Conservation (phyloP, 371 early-diverging fungal species). For the Zopfochytrium polystomum region DNA sequence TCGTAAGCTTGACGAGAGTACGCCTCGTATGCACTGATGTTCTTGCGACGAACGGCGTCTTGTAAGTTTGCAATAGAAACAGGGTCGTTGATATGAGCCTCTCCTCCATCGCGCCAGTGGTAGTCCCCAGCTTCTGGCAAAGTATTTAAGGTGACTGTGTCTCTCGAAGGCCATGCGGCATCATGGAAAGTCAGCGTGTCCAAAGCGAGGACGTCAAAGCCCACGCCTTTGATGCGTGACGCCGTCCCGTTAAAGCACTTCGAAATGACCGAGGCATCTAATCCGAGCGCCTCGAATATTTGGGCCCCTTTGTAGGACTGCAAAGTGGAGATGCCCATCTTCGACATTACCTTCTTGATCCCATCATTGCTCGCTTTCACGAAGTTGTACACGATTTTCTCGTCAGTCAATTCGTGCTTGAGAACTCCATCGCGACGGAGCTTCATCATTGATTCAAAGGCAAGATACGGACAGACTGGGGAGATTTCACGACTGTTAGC, state of each 20-base stretch:
- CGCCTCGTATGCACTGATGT: slow-evolving; percentile 75
- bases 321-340: slow-evolving; percentile 98
- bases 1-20: slow-evolving; percentile 78
- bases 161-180: slow-evolving; percentile 74
- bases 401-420: slow-evolving; percentile 54
- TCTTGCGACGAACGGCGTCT: slow-evolving; percentile 93
- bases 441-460: slow-evolving; percentile 83
- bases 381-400: slow-evolving; percentile 70
- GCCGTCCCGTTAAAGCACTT: slow-evolving; percentile 93
- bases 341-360: slow-evolving; percentile 95
- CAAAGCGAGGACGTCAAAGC: slow-evolving; percentile 81
- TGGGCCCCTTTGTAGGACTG: slow-evolving; percentile 98
- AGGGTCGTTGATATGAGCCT: slow-evolving; percentile 89
- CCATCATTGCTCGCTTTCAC: slow-evolving; percentile 87
- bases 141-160: slow-evolving; percentile 54
- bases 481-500: no score
- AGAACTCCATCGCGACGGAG: slow-evolving; percentile 70
- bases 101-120: slow-evolving; percentile 93
- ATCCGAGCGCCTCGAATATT: slow-evolving; percentile 94
- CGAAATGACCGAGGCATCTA: slow-evolving; percentile 81
- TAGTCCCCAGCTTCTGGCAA: slow-evolving; percentile 94
- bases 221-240: slow-evolving; percentile 86
- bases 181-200: slow-evolving; percentile 89
- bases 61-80: slow-evolving; percentile 82
- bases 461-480: slow-evolving; percentile 85